phyloP scores from a whole-genome alignment of 768 basidiomycete genomes.

The Lentinula lateritia region DNA sequence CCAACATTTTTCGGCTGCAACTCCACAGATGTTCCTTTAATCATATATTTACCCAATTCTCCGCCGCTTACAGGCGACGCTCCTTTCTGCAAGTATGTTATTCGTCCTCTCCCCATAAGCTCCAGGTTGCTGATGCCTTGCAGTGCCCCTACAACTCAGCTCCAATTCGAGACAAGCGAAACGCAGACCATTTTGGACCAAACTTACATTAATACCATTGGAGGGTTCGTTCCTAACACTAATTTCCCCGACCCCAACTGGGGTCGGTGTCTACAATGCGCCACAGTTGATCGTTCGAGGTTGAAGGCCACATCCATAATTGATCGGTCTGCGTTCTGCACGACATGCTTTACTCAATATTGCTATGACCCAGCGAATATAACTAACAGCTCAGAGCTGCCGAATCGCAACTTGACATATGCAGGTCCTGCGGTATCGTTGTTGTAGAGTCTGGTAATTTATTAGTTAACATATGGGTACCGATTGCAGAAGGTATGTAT shows the following conservation, averaged over 20 bases:
- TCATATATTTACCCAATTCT: constrained; percentile 74
- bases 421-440: neutral
- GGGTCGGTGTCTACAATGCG: constrained; percentile 65
- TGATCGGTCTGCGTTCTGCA: constrained; percentile 35
- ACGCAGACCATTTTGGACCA: constrained; percentile 56
- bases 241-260: constrained; percentile 57
- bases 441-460: neutral
- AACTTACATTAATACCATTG: constrained; percentile 45
- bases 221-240: constrained; percentile 56
- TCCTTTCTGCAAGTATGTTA: constrained; percentile 59
- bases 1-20: constrained; percentile 82
- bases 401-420: constrained; percentile 14
- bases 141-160: constrained; percentile 43
- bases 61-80: constrained; percentile 59
- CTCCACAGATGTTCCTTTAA: constrained; percentile 39
- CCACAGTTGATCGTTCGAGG: constrained; percentile 49
- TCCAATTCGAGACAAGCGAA: constrained; percentile 55
- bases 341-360: constrained; percentile 47
- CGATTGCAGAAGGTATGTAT: no score
- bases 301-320: constrained; percentile 22
- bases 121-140: constrained; percentile 21
- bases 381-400: constrained; percentile 37
- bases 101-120: no score
- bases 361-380: constrained; percentile 46
- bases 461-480: no score